phyloP scores from a whole-genome alignment of 306 rosid genomes.

The Mimosa bimucronata region DNA sequence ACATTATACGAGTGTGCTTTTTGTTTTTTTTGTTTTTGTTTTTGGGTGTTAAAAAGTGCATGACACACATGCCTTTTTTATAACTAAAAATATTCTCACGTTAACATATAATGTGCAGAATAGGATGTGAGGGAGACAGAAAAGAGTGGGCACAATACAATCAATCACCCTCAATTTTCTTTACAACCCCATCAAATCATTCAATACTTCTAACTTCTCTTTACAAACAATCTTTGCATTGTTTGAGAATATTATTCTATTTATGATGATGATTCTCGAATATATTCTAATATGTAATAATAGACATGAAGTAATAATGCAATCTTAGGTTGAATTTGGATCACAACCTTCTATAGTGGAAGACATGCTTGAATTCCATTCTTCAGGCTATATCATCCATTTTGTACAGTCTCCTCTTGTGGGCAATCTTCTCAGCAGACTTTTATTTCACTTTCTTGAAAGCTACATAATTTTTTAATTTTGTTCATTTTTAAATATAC shows the following conservation, averaged over 20 bases:
- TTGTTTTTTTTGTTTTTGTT: too few relatives aligned
- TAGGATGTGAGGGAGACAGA: not conserved
- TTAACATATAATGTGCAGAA: not conserved
- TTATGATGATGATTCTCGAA: not conserved
- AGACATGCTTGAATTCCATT: not conserved
- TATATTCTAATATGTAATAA: not conserved
- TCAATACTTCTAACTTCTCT: not conserved
- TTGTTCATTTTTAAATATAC: not conserved
- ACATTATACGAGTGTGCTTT: too few relatives aligned
- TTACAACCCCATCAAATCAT: not conserved
- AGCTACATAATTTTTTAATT: not conserved
- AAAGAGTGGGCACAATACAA: slow-evolving; percentile 2
- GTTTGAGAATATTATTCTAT: not conserved
- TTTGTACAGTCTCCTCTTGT: not conserved
- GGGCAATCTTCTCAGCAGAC: not conserved
- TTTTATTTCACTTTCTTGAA: not conserved
- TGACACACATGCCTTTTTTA: too few relatives aligned
- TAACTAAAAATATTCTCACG: slow-evolving; percentile 9
- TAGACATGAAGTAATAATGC: not conserved
- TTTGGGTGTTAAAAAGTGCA: too few relatives aligned
- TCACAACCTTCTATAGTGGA: not conserved
- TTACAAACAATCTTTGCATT: not conserved
- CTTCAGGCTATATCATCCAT: not conserved
- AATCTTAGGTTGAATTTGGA: not conserved
- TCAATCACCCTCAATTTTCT: not conserved